Percentiles rank a stretch among this genome's conserved stretches.
phyloP scores from a whole-genome alignment of 441 rosid species.

The Gossypium davidsonii region DNA sequence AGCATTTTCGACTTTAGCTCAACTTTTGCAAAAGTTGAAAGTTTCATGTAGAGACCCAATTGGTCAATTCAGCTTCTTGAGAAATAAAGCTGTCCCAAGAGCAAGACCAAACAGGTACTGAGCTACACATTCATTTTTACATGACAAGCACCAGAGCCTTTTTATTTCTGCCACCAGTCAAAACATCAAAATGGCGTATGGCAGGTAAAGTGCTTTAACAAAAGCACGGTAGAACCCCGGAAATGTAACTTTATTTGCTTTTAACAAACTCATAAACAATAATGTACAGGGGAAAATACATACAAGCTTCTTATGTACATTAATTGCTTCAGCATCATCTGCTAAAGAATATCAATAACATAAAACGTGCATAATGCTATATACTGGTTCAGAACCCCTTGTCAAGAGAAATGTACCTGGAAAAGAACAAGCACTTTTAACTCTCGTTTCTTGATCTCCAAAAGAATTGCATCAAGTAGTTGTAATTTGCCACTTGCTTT shows the following conservation, averaged over 20 bases:
- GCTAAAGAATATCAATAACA: background rate
- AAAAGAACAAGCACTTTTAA: constrained; percentile 70
- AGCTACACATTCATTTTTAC: background rate
- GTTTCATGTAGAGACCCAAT: background rate
- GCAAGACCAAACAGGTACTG: background rate
- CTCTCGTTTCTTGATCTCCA: constrained; percentile 46
- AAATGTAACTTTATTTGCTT: background rate
- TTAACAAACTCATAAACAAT: background rate
- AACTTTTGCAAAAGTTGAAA: background rate
- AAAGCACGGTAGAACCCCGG: background rate
- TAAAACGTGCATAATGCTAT: background rate
- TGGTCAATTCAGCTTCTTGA: constrained; percentile 6
- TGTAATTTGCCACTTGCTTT: constrained; percentile 87
- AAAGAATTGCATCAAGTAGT: constrained; percentile 71
- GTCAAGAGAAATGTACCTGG: constrained; percentile 46
- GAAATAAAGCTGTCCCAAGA: background rate
- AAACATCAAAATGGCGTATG: background rate
- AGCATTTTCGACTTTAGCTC: constrained; percentile 2
- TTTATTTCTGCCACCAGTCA: background rate
- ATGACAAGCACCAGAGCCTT: background rate
- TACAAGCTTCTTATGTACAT: background rate
- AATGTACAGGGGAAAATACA: background rate
- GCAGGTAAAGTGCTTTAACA: background rate
- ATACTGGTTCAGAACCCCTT: background rate
- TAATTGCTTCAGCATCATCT: background rate